Evolutionary conservation across 768 basidiomycete genomes (phyloP).

Genomic region (Pleurotus cornucopiae): DNA sequence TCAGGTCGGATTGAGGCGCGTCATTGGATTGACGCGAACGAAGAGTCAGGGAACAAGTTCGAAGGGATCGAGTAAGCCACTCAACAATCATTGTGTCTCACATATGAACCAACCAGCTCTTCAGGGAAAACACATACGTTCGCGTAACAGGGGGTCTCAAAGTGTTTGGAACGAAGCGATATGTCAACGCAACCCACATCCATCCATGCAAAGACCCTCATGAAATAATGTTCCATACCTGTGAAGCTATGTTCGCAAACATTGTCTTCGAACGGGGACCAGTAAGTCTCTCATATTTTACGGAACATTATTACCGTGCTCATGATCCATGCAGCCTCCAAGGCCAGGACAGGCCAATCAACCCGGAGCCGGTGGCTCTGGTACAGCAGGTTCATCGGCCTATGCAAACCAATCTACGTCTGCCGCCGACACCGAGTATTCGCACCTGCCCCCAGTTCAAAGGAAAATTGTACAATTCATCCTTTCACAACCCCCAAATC

Average conservation of each 20-base stretch:
- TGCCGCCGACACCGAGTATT: slow-evolving; percentile 38
- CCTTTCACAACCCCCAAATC: slow-evolving; percentile 32
- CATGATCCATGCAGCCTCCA: slow-evolving; percentile 22
- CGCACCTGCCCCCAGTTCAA: slow-evolving; percentile 56
- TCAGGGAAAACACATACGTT: slow-evolving; percentile 73
- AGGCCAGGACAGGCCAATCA: slow-evolving; percentile 22
- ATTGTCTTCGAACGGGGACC: slow-evolving; percentile 64
- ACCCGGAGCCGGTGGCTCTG: slow-evolving; percentile 13
- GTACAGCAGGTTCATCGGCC: slow-evolving; percentile 26
- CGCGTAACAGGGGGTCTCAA: slow-evolving; percentile 82
- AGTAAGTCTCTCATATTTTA: slow-evolving; percentile 32
- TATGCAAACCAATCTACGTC: slow-evolving; percentile 35
- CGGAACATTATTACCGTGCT: neutral
- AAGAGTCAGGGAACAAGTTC: slow-evolving; percentile 49
- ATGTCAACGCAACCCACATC: slow-evolving; percentile 76
- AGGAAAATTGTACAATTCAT: slow-evolving; percentile 68
- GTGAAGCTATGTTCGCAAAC: slow-evolving; percentile 71
- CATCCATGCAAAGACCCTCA: slow-evolving; percentile 63
- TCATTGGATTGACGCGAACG: slow-evolving; percentile 73
- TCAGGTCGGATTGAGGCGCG: slow-evolving; percentile 75
- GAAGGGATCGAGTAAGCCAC: slow-evolving; percentile 38
- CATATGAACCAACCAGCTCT: slow-evolving; percentile 1
- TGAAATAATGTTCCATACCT: slow-evolving; percentile 79
- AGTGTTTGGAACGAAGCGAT: slow-evolving; percentile 73
- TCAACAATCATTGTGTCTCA: neutral